A percentile compares a stretch with the other conserved stretches of the same genome.
phyloP scores from a whole-genome alignment of 2,329 filamentous ascomycete species.

The Paraconiothyrium brasiliense region DNA sequence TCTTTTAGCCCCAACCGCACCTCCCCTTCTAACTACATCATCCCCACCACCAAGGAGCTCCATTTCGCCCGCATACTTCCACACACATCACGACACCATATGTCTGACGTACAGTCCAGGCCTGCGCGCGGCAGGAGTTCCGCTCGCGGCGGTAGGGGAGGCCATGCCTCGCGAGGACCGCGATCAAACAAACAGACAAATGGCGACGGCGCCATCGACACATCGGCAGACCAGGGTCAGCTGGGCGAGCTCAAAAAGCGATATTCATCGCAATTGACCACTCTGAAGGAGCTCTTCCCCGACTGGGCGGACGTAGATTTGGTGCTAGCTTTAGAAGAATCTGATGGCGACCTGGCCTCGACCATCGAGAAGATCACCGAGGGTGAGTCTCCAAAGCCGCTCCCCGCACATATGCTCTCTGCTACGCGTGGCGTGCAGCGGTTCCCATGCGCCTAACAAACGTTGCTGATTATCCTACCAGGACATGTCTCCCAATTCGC shows the following conservation, averaged over 20 bases:
- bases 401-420: not conserved
- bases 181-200: slow-evolving; percentile 66
- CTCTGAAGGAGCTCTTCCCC: slow-evolving; percentile 91
- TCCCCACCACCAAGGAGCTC: slow-evolving; percentile 37
- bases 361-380: slow-evolving; percentile 82
- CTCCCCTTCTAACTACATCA: slow-evolving; percentile 44
- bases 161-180: slow-evolving; percentile 65
- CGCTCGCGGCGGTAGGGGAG: slow-evolving; percentile 82
- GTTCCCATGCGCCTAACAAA: not conserved
- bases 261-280: slow-evolving; percentile 79
- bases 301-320: slow-evolving; percentile 97
- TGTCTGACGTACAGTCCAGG: slow-evolving; percentile 95
- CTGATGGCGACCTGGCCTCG: slow-evolving; percentile 75
- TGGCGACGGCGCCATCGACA: slow-evolving; percentile 72
- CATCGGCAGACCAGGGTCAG: slow-evolving; percentile 84
- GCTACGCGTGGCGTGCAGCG: slow-evolving; percentile 11
- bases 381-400: slow-evolving; percentile 60
- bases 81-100: slow-evolving; percentile 59
- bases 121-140: slow-evolving; percentile 90
- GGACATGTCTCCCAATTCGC: slow-evolving; percentile 85
- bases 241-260: slow-evolving; percentile 91
- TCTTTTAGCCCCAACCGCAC: slow-evolving; percentile 38
- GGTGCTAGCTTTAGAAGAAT: slow-evolving; percentile 90
- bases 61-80: slow-evolving; percentile 20
- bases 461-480: slow-evolving; percentile 47